Evolutionary conservation across 805 yeast species (phyloP).

Genomic region (Cephaloascus fragrans): DNA sequence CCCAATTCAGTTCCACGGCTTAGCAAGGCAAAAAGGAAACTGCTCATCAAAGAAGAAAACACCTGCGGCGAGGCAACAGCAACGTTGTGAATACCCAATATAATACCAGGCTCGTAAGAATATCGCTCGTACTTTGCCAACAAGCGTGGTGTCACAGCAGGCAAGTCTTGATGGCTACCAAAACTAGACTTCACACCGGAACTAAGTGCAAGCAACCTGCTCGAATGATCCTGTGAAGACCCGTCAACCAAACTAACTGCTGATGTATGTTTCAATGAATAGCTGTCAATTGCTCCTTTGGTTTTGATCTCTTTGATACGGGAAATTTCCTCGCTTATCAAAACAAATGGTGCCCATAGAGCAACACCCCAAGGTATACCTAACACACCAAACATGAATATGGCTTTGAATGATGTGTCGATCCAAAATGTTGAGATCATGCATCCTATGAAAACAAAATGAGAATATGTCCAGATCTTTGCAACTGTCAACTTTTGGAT

Average conservation of each 20-base stretch:
- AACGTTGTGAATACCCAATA: conserved; percentile 48
- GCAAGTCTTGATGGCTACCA: not conserved
- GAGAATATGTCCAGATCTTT: conserved; percentile 41
- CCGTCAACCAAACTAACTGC: not conserved
- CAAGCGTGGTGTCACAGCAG: not conserved
- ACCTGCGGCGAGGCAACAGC: conserved; percentile 53
- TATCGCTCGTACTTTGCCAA: conserved; percentile 20
- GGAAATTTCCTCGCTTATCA: conserved; percentile 48
- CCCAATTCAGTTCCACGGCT: conserved; percentile 13
- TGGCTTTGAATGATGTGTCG: conserved; percentile 27
- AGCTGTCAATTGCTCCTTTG: conserved; percentile 8
- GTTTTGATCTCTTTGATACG: conserved; percentile 39
- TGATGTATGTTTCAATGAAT: not conserved
- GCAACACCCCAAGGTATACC: conserved; percentile 63
- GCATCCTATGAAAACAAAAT: conserved; percentile 36
- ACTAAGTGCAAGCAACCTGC: too few species aligned
- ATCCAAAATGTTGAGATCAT: conserved; percentile 39
- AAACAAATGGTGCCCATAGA: conserved; percentile 57
- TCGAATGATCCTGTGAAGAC: not conserved
- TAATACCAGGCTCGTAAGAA: conserved; percentile 47
- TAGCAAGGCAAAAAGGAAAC: conserved; percentile 32
- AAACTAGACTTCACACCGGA: not conserved
- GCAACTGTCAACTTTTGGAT: conserved; percentile 15
- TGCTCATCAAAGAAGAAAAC: conserved; percentile 36
- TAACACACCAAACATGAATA: conserved; percentile 37